Evolutionary conservation across 2,329 filamentous ascomycete genomes (phyloP), one percentile per base, ranked within the genome.

Genomic region (Penicillium sp.): DNA sequence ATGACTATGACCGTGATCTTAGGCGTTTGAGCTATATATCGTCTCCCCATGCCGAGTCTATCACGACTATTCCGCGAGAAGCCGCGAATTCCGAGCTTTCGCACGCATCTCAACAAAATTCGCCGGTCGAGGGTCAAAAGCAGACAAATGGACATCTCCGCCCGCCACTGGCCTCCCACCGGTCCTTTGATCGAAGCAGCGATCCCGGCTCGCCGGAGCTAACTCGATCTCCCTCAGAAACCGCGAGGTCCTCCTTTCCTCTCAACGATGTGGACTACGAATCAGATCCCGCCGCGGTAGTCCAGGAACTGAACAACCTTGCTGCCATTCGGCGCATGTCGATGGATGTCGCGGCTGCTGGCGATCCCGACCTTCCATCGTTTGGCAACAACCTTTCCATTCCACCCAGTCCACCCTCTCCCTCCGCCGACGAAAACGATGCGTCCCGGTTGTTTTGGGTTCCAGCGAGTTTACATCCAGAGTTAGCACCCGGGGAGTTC

Each of bases 401-500:
- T 50, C 78, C 78, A 6, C 74, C 73, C 16, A 63, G 73, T 50
- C 72, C 78, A 2, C 78, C 79, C 4, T 75, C 76, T 13, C 69
- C 75, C n/a, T 74, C 74, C 7, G 72, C 71, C 61, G 89, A 96
- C 68, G 92, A 96, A 72, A 89, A 92, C 67, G 93, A 98, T 71
- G 87, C 92, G 8, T 92, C 93, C 2, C 85, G 92, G 61, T 78
- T 98, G 58, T 90, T 98, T 64, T 99, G 95, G 95, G 95, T 99
- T 6, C 95, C 95, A 5, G 95, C 95, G 25, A 87, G 92, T 57
- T 84, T 99, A 27, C 95, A 99, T 68, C 95, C 95, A 0, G 95
- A 99, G 75, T 81, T 99, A 49, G 95, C 95, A 3, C 95, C 95
- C 1, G 92, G 90, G 70, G 95, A 97, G 67, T 99, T 98, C 81